These are phyloP conservation scores for Sporisorium graminicola DNA, from an alignment of 1,284 basidiomycete genomes.

Conservation along the genomic window DNA sequence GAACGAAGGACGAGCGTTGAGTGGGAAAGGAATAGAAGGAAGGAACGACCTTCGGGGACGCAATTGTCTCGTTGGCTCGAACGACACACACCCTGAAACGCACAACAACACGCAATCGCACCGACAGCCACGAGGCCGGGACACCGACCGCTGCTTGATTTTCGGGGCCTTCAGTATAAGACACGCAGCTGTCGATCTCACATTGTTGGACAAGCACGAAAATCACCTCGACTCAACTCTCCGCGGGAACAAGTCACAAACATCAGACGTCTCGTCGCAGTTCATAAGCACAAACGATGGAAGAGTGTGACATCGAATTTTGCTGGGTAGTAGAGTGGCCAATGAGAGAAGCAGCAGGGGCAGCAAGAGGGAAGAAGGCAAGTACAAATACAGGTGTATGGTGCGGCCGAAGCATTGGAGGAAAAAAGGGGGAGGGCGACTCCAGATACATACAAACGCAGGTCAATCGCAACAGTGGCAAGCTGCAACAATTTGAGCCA, in stretches of 20 bases:
- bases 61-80: neutral
- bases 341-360: neutral
- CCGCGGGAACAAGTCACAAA: neutral
- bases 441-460: neutral
- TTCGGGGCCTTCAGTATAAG: neutral
- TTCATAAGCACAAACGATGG: neutral
- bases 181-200: neutral
- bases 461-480: no score
- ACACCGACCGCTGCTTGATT: slow-evolving; percentile 2
- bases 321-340: neutral
- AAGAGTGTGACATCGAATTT: neutral
- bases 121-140: neutral
- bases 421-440: neutral
- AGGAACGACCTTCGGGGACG: neutral
- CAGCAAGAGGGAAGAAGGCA: neutral
- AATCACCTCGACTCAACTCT: neutral
- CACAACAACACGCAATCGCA: neutral
- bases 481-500: slow-evolving; percentile 12
- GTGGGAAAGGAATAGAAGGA: neutral
- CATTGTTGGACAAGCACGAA: neutral
- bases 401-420: neutral
- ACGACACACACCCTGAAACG: neutral
- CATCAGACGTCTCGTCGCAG: neutral
- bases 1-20: neutral
- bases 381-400: neutral